Base-by-base conservation (phyloP, 805 yeast species). In the Starmerella etchellsii region DNA sequence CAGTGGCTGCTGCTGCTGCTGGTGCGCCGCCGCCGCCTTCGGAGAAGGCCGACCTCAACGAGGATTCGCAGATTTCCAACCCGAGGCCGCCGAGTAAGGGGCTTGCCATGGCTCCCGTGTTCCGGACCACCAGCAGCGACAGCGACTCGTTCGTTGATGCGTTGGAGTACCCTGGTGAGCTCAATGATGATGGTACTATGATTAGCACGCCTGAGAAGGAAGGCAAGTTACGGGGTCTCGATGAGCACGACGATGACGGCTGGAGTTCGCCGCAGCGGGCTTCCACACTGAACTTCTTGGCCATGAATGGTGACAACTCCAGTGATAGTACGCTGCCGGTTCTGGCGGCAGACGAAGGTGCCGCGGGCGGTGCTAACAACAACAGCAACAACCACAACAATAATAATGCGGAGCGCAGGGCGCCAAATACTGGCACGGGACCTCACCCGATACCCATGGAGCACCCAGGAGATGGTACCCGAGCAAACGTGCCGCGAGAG, bases 401-500 rank as follows among this genome's bases (percentile, higher is more conserved):
- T 15, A 16, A 10, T 16, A 16, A 16, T 16, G 31, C 31, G 15
- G 31, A 22, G n/a, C 15, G 7, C 7, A 9, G 9, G 10, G 10
- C 29, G 9, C 20, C 19, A 9, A 9, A 9, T 23, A 34, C 22
- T 15, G 37, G 30, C 31, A n/a, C 11, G 23, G 37, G 30, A 5
- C 29, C 29, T 7, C 15, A 34, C 31, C 20, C 8, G 20, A 40
- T 41, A 14, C 47, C 50, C 15, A 34, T 35, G 4, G 22, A 21
- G 16, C 43, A 39, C 30, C 21, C 31, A 10, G 46, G 39, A 20
- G 49, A 43, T 28, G 51, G 52, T 9, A 56, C 56, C n/a, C 43
- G 52, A 19, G 53, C 51, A 24, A 56, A 49, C 34, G 59, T 67
- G 51, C 65, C 65, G 7, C 50, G 70, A 54, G 70, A 62, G 53